Base-by-base conservation (phyloP, 306 rosid genomes). In the Pyrus betulifolia region DNA sequence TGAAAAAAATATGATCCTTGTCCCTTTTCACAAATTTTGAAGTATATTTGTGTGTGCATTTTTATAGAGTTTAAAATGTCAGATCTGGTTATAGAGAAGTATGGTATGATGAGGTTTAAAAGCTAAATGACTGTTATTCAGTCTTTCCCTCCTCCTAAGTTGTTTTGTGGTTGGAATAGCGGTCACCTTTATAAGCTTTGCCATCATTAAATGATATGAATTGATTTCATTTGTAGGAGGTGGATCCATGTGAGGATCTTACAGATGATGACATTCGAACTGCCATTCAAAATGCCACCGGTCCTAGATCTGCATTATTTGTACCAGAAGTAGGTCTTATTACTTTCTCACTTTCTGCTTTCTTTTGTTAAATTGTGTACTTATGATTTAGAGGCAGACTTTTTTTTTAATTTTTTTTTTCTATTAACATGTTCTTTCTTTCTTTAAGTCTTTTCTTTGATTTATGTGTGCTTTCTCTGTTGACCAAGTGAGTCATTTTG, bases 191-290 rank as follows among this genome's bases (percentile, higher is more conserved):
- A 22, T 27, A 40, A 0, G n/a, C 18, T 25, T 59, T 30, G 30
- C 1, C 22, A 28, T 74, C 7, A 18, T 81, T 80, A 73, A 35
- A 70, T 77, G 57, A 74, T 78, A 71, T 69, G 70, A 72, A 64
- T 76, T 77, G 31, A 54, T 76, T 62, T 82, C 11, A 57, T 85
- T 23, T 81, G 87, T 82, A 96, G 99, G 99, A 92, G 85, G 99
- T 96, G 78, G 99, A 96, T 91, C 99, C 99, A n/a, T 96, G 99
- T 67, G 97, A 92, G 89, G 96, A 87, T 78, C 88, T 96, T 84
- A 92, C 98, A 83, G 99, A 96, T 86, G 98, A 92, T 64, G 99
- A 92, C 85, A 91, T 96, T 77, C 96, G 97, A 33, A 96, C 99
- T 67, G 97, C 99, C 66, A 96, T 96, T 81, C 99, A 92, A 85